phyloP scores from a whole-genome alignment of 768 basidiomycete genomes.

The Guyanaporus albipodus region DNA sequence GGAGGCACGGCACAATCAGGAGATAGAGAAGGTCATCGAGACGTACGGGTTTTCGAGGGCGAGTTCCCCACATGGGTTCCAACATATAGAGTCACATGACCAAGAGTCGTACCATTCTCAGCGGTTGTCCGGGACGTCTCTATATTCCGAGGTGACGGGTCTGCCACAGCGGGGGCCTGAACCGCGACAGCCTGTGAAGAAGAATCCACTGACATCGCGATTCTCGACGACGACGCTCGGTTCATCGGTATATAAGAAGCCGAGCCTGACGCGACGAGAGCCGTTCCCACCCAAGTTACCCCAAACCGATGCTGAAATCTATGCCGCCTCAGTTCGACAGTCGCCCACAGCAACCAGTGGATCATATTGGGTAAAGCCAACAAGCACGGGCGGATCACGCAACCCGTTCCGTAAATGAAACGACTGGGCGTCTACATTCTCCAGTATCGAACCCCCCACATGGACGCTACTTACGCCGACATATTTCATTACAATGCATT shows the following conservation, averaged over 20 bases:
- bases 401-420: slow-evolving; percentile 52
- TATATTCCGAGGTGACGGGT: slow-evolving; percentile 72
- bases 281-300: slow-evolving; percentile 26
- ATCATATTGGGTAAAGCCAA: slow-evolving; percentile 41
- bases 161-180: slow-evolving; percentile 57
- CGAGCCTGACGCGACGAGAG: slow-evolving; percentile 27
- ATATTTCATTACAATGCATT: slow-evolving; percentile 5
- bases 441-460: slow-evolving; percentile 17
- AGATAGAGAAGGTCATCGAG: slow-evolving; percentile 49
- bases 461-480: slow-evolving; percentile 22
- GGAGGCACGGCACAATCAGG: slow-evolving; percentile 45
- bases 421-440: slow-evolving; percentile 8
- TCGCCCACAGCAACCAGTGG: slow-evolving; percentile 31
- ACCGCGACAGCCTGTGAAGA: slow-evolving; percentile 68
- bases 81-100: slow-evolving; percentile 20
- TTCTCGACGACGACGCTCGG: slow-evolving; percentile 47
- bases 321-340: slow-evolving; percentile 47
- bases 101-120: slow-evolving; percentile 27
- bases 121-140: slow-evolving; percentile 44
- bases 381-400: slow-evolving; percentile 42
- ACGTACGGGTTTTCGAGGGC: slow-evolving; percentile 45
- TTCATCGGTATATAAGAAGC: slow-evolving; percentile 34
- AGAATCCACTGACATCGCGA: slow-evolving; percentile 40
- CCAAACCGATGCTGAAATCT: slow-evolving; percentile 57
- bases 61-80: slow-evolving; percentile 33